Evolutionary conservation across 2,329 filamentous ascomycete genomes (phyloP), one percentile per base, ranked within the genome.

Genomic region (Trichoderma citrinoviride): DNA sequence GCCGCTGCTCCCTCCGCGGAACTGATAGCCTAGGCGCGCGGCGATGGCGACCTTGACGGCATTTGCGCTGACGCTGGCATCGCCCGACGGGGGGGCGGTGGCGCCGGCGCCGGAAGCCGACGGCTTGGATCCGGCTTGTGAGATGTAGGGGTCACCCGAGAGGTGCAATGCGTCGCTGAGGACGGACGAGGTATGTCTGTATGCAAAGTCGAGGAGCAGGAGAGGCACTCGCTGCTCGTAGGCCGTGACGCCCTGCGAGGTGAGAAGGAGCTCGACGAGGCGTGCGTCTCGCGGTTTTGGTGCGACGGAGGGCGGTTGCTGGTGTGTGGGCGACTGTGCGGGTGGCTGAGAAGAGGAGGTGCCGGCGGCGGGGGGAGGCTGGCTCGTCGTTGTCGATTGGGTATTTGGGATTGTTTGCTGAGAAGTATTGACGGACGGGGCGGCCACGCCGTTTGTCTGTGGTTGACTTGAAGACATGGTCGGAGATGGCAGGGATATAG

Each of bases 201-300:
- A 95, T 55, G 91, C 90, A 74, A 94, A 94, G 79, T 95, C 91
- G 75, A 95, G 87, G 55, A 95, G 87, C 65, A 93, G 87, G 0
- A 94, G 84, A 0, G 91, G 91, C 1, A 95, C 91, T 72, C 91
- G 90, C 75, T 90, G 86, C 76, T 94, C 91, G 81, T 92, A 95
- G 46, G 88, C 83, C 5, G 89, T 88, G 10, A 94, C 90, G 73
- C 91, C 91, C 71, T 93, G 89, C 7, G 89, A 90, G 21, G 88
- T 89, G 55, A 95, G 87, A 58, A 95, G 85, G 19, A 93, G 86
- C 78, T 94, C 91, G 71, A 95, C 86, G 15, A 92, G 87, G 72
- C 91, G 88, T 17, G 89, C 86, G 76, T 95, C 91, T 77, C 91
- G 90, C 0, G 91, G 91, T 4, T 90, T 86, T 57, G 84, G 81